Evolutionary conservation across 1,284 basidiomycete genomes (phyloP).

Genomic region (Microbotryum saponariae): DNA sequence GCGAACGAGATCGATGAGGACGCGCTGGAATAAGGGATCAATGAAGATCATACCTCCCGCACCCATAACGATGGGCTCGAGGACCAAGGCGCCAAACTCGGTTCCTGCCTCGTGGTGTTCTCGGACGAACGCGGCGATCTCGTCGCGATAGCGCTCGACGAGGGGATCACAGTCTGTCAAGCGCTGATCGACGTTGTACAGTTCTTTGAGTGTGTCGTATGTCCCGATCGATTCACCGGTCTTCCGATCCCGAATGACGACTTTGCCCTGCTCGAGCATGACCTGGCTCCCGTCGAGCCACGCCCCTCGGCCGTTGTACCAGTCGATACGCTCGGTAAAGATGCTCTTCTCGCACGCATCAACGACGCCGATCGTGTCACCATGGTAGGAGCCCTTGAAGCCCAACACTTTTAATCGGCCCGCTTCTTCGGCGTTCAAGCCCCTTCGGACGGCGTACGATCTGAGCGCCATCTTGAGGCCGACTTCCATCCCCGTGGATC

Average conservation of each 20-base stretch:
- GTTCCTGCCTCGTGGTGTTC: conserved; percentile 37
- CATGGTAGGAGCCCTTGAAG: conserved; percentile 89
- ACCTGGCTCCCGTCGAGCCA: conserved; percentile 89
- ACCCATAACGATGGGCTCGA: conserved; percentile 90
- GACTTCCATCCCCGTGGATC: conserved; percentile 91
- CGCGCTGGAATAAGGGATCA: conserved; percentile 88
- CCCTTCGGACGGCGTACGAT: conserved; percentile 54
- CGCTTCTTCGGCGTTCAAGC: conserved; percentile 39
- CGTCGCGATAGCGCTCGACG: conserved; percentile 56
- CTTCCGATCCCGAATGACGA: conserved; percentile 42
- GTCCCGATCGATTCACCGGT: not conserved
- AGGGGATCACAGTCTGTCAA: conserved; percentile 51
- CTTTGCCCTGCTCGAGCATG: conserved; percentile 56
- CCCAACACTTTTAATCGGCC: conserved; percentile 56
- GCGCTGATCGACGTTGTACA: conserved; percentile 67
- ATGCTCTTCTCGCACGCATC: conserved; percentile 82
- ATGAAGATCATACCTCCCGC: conserved; percentile 97
- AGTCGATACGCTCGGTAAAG: conserved; percentile 77
- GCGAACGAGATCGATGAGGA: conserved; percentile 75
- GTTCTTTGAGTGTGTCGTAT: conserved; percentile 50
- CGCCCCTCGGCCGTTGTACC: conserved; percentile 85
- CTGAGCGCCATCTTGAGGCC: conserved; percentile 92
- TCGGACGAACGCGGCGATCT: conserved; percentile 46
- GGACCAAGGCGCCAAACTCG: conserved; percentile 61
- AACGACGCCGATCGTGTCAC: conserved; percentile 97